Base-by-base conservation (phyloP, 2,329 filamentous ascomycete genomes). In the Myriosclerotinia curreyana region DNA sequence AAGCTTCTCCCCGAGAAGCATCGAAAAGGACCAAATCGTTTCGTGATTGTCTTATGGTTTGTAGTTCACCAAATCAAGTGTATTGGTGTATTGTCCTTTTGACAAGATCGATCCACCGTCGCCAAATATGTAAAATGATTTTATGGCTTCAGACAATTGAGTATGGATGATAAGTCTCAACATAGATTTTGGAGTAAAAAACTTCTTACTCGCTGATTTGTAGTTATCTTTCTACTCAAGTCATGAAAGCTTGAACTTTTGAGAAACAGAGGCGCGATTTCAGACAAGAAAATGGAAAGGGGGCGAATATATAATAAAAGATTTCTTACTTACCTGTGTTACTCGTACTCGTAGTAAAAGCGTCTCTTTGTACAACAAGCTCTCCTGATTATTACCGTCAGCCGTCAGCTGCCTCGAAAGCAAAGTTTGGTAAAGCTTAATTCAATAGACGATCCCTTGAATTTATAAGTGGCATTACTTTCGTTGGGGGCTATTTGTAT, bases 241-340 rank as follows among this genome's bases (percentile, higher is more conserved):
- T 12, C 4, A 11, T 36, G 42, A 12, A 25, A 28, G 6, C 14
- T 12, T 25, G 22, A n/a, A 9, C 7, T 17, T 58, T 22, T 11
- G 38, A 48, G n/a, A 22, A 48, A 12, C n/a, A 36, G 40, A 34
- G 28, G n/a, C n/a, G 25, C n/a, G 7, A 2, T 22, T 36, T 5
- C 38, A 34, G 11, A 17, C n/a, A 3, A 48, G 42, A 3, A 34
- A 5, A 17, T n/a, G 54, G 25, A 46, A 22, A 46, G 40, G 40
- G 25, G 42, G n/a, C 42, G 28, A 48, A 48, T 48, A 17, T 22
- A 22, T 8, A 20, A 48, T 15, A 22, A 36, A 36, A 20, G 1
- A 22, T 58, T 48, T 42, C 42, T 58, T 17, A 46, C 55, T 48
- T 28, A 48, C 55, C 55, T 20, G 55, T 58, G 42, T 58, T 36